Base-by-base conservation (phyloP, 805 yeast species). In the Candida qinlingensis region DNA sequence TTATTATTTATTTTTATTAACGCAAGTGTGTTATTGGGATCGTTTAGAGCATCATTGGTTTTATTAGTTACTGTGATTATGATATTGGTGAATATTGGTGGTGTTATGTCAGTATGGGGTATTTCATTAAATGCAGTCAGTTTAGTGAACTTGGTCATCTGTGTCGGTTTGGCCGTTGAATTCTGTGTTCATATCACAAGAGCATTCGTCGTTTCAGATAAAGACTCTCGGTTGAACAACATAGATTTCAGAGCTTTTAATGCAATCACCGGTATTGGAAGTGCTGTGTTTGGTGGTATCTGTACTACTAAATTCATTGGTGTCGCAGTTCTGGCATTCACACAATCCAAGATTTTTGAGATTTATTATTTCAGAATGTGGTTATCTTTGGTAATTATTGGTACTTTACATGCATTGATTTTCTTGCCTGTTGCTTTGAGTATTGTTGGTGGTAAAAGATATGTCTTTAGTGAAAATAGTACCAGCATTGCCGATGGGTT, bases 281-380 rank as follows among this genome's bases (percentile, higher is more conserved):
- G 90, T 2, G 80, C 97, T 0, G 96, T 94, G 0, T 73, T 94
- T 51, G 85, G 88, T 27, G 99, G 99, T 3, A 92, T 92, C 45
- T 85, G 96, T 4, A 61, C 89, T 55, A 94, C 98, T 1, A 92
- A 92, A 61, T 67, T 92, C 26, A 82, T 94, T 56, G 99, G 99
- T 1, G 89, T 92, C 1, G 66, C 75, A 28, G 96, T 92, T 9
- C 70, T 92, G 37, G 96, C 95, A 5, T 90, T 91, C 64, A 88
- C 98, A 0, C 72, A 79, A 53, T 87, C 96, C 19, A 82, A 85
- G 64, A 91, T 92, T 31, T 94, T 92, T 65, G 95, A 89, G 56
- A 79, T 92, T 2, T 92, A 88, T 66, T 92, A 94, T 64, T 92
- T 92, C 73, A 71, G 96, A 52, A 91, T 92, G 97, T 92, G 98